Conservation (phyloP, 1,284 basidiomycete species). For the Moniliophthora roreri region DNA sequence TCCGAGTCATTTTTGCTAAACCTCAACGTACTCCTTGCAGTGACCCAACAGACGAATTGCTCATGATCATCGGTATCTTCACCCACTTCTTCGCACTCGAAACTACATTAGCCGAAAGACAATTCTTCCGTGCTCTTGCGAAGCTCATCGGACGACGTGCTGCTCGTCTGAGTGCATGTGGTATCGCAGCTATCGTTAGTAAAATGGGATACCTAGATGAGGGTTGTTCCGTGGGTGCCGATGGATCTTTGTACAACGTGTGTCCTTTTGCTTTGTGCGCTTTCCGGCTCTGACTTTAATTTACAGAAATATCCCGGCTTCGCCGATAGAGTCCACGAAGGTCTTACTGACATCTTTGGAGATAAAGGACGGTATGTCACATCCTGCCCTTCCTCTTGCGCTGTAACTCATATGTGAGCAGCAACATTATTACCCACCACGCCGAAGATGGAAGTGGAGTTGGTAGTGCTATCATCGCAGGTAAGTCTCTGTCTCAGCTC, state of each 20-base stretch:
- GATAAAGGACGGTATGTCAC: constrained; percentile 80
- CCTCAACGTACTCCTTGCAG: constrained; percentile 35
- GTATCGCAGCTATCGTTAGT: constrained; percentile 91
- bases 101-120: constrained; percentile 90
- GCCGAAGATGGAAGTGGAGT: constrained; percentile 96
- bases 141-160: constrained; percentile 89
- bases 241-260: constrained; percentile 92
- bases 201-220: constrained; percentile 91
- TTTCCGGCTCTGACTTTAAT: constrained; percentile 5
- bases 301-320: constrained; percentile 92
- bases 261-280: constrained; percentile 27
- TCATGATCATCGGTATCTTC: constrained; percentile 97
- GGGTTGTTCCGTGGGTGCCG: constrained; percentile 87
- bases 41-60: constrained; percentile 96
- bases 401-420: constrained; percentile 24
- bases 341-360: constrained; percentile 89
- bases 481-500: constrained; percentile 40
- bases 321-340: constrained; percentile 86
- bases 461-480: constrained; percentile 94
- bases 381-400: not conserved
- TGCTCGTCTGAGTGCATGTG: constrained; percentile 86
- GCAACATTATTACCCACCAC: constrained; percentile 86
- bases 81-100: constrained; percentile 93
- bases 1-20: not conserved
- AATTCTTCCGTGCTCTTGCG: constrained; percentile 93